Evolutionary conservation across 768 basidiomycete species (phyloP).

Genomic region (Lactifluus hygrophoroides): DNA sequence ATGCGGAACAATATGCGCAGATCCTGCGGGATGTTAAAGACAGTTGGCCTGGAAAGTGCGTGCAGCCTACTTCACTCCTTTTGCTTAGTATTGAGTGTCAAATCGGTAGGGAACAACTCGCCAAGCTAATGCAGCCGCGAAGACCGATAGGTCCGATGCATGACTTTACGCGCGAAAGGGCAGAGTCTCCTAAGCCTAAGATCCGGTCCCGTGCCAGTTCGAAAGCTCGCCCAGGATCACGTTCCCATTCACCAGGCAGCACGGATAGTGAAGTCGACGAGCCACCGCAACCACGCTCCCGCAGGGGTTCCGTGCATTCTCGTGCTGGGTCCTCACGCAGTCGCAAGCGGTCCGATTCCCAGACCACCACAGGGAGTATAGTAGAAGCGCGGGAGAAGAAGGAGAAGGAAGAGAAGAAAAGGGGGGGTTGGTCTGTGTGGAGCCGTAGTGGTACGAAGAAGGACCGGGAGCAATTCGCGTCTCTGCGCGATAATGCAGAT

Average conservation of each 20-base stretch:
- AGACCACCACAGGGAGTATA: constrained; percentile 30
- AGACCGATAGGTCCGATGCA: constrained; percentile 18
- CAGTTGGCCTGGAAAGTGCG: constrained; percentile 54
- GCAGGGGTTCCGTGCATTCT: constrained; percentile 27
- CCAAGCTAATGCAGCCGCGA: constrained; percentile 9
- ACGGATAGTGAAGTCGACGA: constrained; percentile 7
- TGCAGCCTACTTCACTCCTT: constrained; percentile 27
- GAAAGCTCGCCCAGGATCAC: constrained; percentile 5
- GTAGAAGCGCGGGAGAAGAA: constrained; percentile 32
- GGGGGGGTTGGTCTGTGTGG: constrained; percentile 27
- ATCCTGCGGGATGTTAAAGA: constrained; percentile 60
- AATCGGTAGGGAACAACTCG: constrained; percentile 8
- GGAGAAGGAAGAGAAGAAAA: constrained; percentile 53
- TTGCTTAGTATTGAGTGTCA: not conserved
- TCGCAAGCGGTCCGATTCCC: constrained; percentile 57
- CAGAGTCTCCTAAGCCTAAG: constrained; percentile 6
- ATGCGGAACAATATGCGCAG: constrained; percentile 63
- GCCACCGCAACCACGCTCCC: constrained; percentile 15
- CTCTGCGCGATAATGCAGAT: constrained; percentile 40
- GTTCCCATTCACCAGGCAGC: not conserved
- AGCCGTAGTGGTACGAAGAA: constrained; percentile 15
- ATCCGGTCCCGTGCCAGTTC: constrained; percentile 14
- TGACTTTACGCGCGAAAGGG: constrained; percentile 9
- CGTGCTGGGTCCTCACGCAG: constrained; percentile 39
- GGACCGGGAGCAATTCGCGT: constrained; percentile 42